Evolutionary conservation across 148 eudicot species (phyloP), one percentile per base, ranked within the genome.

Genomic region (Fagopyrum homotropicum): DNA sequence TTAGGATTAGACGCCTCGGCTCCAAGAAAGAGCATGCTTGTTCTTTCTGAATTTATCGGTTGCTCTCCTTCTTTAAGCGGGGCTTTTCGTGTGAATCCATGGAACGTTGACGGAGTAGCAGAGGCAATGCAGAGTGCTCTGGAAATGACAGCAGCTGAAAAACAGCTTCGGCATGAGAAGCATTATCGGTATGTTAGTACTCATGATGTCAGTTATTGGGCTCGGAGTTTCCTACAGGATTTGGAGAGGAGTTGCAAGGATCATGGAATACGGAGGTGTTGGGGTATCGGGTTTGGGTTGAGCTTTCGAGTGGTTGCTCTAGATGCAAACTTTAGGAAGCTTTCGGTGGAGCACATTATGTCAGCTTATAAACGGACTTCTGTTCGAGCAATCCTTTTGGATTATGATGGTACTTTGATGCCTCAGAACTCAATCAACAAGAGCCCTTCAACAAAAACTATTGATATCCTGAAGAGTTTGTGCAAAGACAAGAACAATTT

Each of bases 371-470:
- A 75, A 59, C 75, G 76, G 73, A 77, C 86, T 15, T 81, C 44
- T 43, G 83, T 56, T n/a, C 77, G 88, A 57, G 84, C 82, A 16
- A 83, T 85, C 57, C 75, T 85, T 44, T 63, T 85, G 16, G 88
- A 85, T 35, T 85, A 85, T 61, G 88, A 85, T 83, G 88, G 88
- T 17, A 85, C 86, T 9, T 75, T 85, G 54, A 79, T 81, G 83
- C 86, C 88, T 52, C 88, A 83, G 51, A 52, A 77, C 68, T 75
- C 83, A 1, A 81, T 85, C 4, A 81, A 83, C 69, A 85, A 85
- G 75, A 74, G 80, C 51, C 88, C 86, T 7, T 73, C 66, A 35
- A 22, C 80, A 10, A 77, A 77, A 57, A 80, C 80, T 35, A 77
- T 85, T 9, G 73, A 75, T 17, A 80, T 83, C 57, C 50, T 85